These are phyloP conservation scores for Venturiaceae sp. DNA, from an alignment of 2,329 filamentous ascomycete genomes.

Conservation along the genomic window DNA sequence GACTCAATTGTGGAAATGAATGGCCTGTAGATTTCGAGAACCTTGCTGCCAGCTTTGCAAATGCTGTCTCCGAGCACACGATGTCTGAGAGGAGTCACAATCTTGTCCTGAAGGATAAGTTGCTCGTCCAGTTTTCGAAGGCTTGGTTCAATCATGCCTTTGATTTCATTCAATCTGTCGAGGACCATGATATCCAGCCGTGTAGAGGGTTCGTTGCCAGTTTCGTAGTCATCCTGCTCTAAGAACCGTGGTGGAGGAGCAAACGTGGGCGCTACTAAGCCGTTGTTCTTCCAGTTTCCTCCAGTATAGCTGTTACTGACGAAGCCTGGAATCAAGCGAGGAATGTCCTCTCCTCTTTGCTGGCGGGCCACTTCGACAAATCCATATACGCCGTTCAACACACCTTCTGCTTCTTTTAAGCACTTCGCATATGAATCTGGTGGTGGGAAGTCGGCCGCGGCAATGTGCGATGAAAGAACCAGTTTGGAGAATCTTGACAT, in stretches of 20 bases:
- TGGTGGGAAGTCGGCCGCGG: conserved; percentile 89
- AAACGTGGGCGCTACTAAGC: conserved; percentile 50
- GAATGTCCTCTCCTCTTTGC: conserved; percentile 87
- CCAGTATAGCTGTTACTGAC: conserved; percentile 75
- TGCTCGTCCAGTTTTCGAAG: conserved; percentile 83
- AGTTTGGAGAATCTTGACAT: conserved; percentile 99
- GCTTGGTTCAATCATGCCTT: conserved; percentile 73
- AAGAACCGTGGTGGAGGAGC: conserved; percentile 53
- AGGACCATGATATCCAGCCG: conserved; percentile 68
- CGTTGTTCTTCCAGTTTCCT: conserved; percentile 75
- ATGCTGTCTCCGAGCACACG: conserved; percentile 73
- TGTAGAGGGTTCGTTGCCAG: conserved; percentile 58
- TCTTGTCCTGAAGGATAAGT: conserved; percentile 66
- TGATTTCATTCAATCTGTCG: conserved; percentile 76
- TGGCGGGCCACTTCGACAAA: conserved; percentile 93
- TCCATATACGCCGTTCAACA: conserved; percentile 85
- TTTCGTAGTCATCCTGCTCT: conserved; percentile 77
- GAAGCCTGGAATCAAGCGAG: conserved; percentile 87
- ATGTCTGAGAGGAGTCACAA: conserved; percentile 70
- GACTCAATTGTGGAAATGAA: conserved; percentile 89
- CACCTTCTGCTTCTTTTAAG: conserved; percentile 92
- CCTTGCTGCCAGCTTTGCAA: conserved; percentile 66
- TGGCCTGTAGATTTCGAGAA: conserved; percentile 79
- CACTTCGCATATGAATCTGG: conserved; percentile 93
- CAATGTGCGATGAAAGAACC: conserved; percentile 95